Percentiles rank a stretch among this genome's conserved stretches.
Conservation (phyloP, 805 yeast genomes). For the Candida maesae region DNA sequence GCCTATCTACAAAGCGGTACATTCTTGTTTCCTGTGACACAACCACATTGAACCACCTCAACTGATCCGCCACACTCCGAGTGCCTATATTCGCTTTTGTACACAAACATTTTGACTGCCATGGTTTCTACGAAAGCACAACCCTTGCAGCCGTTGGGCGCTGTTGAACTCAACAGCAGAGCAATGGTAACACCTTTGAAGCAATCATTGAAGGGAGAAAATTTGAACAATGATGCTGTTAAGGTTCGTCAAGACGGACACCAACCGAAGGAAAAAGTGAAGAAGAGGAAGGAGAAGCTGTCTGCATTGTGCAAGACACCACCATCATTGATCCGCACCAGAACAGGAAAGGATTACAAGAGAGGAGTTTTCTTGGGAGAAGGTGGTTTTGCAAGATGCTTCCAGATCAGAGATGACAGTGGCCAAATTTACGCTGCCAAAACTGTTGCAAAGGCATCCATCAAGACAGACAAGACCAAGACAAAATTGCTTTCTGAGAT, state of each 20-base stretch:
- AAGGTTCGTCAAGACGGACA: constrained; percentile 18
- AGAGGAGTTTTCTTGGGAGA: constrained; percentile 92
- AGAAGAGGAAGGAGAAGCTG: constrained; percentile 83
- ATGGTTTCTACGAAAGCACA: constrained; percentile 35
- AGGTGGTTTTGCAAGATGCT: constrained; percentile 98
- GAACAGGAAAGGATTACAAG: constrained; percentile 83
- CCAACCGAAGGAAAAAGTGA: constrained; percentile 33
- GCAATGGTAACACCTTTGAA: constrained; percentile 28
- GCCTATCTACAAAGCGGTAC: neutral
- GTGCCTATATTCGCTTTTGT: constrained; percentile 7
- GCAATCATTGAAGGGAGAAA: constrained; percentile 26
- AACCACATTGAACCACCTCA: too few relatives aligned
- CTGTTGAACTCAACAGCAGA: constrained; percentile 32
- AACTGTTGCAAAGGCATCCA: constrained; percentile 94
- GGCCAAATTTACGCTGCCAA: constrained; percentile 93
- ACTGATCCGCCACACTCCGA: too few relatives aligned
- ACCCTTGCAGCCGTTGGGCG: constrained; percentile 36
- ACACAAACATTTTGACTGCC: neutral
- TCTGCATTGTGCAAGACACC: constrained; percentile 95
- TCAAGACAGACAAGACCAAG: constrained; percentile 85
- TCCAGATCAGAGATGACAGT: constrained; percentile 87
- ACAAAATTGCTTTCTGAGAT: constrained; percentile 83
- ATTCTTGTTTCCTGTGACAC: neutral
- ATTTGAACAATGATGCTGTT: constrained; percentile 13
- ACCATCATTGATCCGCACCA: constrained; percentile 85